Base-by-base conservation (phyloP, 2,329 filamentous ascomycete species). In the Teratosphaeria destructans region DNA sequence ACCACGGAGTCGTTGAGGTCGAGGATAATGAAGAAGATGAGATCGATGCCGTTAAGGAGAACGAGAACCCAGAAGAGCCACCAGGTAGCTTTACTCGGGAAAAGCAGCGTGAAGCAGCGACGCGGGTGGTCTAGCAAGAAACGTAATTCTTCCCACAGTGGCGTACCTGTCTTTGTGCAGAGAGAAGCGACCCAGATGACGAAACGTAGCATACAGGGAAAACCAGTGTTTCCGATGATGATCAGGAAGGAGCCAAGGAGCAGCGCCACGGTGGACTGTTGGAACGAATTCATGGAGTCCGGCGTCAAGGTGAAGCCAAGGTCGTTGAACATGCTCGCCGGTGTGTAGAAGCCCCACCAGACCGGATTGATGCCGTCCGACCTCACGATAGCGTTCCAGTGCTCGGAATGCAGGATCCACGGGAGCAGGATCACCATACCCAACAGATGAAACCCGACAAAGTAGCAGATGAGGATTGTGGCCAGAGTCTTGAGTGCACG, bases 61-160 rank as follows among this genome's bases (percentile, higher is more conserved):
- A 95, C 79, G 6, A 99, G 79, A 34, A 96, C 88, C 74, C 85
- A 88, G 70, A 97, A 95, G 0, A 99, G 79, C 90, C 91, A 96
- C 94, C 94, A 97, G 1, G 90, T 97, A 1, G 93, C 90, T 58
- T 85, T 85, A 0, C 88, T 86, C 0, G 94, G 94, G 66, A 99
- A 99, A 0, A 99, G 79, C 14, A 99, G 79, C 0, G 94, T 99
- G 70, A 99, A 99, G 75, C 94, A 99, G 58, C 94, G 88, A 70
- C 94, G 87, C 0, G 94, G 94, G 67, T 99, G 94, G 68, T 97
- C 93, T 1, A 99, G 82, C 23, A 99, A 77, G 68, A 99, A 99
- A 43, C 84, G 83, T 11, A 97, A 77, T 72, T 96, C 93, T 72
- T 99, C 93, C 85, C 89, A 96, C 0, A 95, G 72, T 1, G 87